Percentiles rank a stretch among this genome's conserved stretches.
Conservation (phyloP, 1,284 basidiomycete species). For the Heterobasidion annosum region DNA sequence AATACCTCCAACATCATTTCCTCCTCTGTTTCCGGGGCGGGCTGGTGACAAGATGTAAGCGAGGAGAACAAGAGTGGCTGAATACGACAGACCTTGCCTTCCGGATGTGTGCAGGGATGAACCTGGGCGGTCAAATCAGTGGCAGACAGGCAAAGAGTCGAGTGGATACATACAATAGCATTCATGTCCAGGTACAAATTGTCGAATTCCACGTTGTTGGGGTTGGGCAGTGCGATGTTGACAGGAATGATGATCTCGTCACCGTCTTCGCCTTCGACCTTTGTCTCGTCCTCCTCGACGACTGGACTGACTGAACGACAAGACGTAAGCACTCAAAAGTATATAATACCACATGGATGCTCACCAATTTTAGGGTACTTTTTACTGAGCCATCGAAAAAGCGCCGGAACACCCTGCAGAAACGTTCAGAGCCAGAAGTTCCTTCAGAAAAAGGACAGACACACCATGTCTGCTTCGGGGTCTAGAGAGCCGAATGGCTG, state of each 20-base stretch:
- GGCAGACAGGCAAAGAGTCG: constrained; percentile 2
- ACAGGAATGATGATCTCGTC: constrained; percentile 68
- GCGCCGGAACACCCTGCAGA: constrained; percentile 82
- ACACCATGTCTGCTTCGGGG: too few species aligned
- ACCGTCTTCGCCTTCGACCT: constrained; percentile 62
- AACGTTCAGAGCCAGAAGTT: background rate
- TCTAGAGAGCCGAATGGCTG: too few species aligned
- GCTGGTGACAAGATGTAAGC: constrained; percentile 29
- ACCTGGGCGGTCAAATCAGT: constrained; percentile 42
- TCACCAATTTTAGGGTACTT: constrained; percentile 93
- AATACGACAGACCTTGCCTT: constrained; percentile 67
- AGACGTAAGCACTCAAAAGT: background rate
- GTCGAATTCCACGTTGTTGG: constrained; percentile 96
- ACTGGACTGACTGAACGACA: constrained; percentile 60
- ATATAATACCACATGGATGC: constrained; percentile 12
- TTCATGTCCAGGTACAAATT: constrained; percentile 95
- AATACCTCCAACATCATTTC: constrained; percentile 99
- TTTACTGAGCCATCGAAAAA: constrained; percentile 92
- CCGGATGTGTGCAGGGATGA: constrained; percentile 98
- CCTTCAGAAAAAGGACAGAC: too few species aligned
- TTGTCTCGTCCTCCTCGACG: constrained; percentile 72
- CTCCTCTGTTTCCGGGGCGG: constrained; percentile 94
- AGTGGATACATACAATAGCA: constrained; percentile 56
- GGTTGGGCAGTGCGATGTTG: constrained; percentile 81
- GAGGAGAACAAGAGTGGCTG: background rate